Base-by-base conservation (phyloP, 179 eudicot genomes). In the Sideroxylon spinosum region DNA sequence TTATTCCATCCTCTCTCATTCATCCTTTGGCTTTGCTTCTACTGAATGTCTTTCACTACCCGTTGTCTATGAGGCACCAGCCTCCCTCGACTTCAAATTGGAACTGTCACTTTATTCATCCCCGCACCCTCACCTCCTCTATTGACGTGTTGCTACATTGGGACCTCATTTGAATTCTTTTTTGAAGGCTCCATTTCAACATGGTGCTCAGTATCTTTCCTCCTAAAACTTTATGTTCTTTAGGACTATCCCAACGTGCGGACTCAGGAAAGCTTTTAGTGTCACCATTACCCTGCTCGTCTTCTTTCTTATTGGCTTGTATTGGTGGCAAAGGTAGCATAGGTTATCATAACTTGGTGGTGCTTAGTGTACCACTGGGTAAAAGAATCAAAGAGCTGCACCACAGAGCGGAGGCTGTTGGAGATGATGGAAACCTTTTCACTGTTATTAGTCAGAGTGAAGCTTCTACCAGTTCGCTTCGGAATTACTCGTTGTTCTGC, bases 1-100 rank as follows among this genome's bases (percentile, higher is more conserved):
- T 92, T 89, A 83, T 92, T 94, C 97, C 98, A 95, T 60, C 97
- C 92, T 68, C 94, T 84, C 73, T 94, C 98, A 86, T 91, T 94
- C 16, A 86, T 95, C 78, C 84, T 89, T 7, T 84, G 83, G 81
- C 77, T 87, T 76, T 86, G 92, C 87, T 88, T 89, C 80, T 80
- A 84, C 75, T 74, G 87, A 17, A 64, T 71, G 16, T 81, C 91
- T 61, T 55, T 81, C 14, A 23, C 79, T 63, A 82, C 84, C 77
- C 92, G 80, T 80, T 88, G 85, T 83, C 92, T 86, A 49, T 88
- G 91, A 32, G 90, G 91, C 81, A 80, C 59, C 44, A 37, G 2
- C 79, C 86, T 89, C 57, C 93, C 94, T 59, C 97, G 88, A 60
- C 88, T 81, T 23, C 94, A 93, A 63, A 95, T 91, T 0, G 98